These are phyloP conservation scores for Sodiomyces alkalinus DNA, from an alignment of 2,329 filamentous ascomycete species.

Conservation along the genomic window DNA sequence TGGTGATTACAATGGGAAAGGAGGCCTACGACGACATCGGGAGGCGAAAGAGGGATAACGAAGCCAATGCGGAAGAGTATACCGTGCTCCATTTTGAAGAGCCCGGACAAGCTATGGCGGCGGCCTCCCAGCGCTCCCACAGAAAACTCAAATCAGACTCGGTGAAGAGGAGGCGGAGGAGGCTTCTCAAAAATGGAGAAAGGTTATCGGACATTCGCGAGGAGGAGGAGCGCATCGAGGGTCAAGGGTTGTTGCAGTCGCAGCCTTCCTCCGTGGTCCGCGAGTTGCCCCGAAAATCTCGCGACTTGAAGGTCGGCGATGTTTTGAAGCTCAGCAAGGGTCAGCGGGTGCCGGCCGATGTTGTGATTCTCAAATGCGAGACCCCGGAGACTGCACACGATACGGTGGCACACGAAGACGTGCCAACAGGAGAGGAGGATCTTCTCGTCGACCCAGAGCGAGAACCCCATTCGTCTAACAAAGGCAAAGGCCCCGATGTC, in stretches of 20 bases:
- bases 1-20: slow-evolving; percentile 85
- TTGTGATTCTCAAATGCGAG: slow-evolving; percentile 78
- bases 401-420: slow-evolving; percentile 15
- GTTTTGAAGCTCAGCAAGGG: slow-evolving; percentile 88
- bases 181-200: slow-evolving; percentile 18
- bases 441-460: slow-evolving; percentile 23
- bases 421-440: slow-evolving; percentile 19
- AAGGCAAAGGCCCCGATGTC: slow-evolving; percentile 8
- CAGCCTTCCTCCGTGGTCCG: slow-evolving; percentile 34
- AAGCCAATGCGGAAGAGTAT: slow-evolving; percentile 88
- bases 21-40: slow-evolving; percentile 91
- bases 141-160: slow-evolving; percentile 32
- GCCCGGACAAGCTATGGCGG: slow-evolving; percentile 19
- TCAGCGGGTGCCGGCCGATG: slow-evolving; percentile 84
- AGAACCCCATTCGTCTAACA: slow-evolving; percentile 12
- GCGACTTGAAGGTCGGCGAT: slow-evolving; percentile 85
- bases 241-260: slow-evolving; percentile 17
- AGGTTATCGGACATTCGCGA: slow-evolving; percentile 52
- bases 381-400: slow-evolving; percentile 35
- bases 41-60: slow-evolving; percentile 69
- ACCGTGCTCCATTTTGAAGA: slow-evolving; percentile 60
- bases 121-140: slow-evolving; percentile 19
- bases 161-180: slow-evolving; percentile 21
- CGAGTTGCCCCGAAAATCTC: slow-evolving; percentile 67
- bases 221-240: slow-evolving; percentile 43